Conservation (phyloP, 2,329 filamentous ascomycete genomes). For the Graphium sp. region DNA sequence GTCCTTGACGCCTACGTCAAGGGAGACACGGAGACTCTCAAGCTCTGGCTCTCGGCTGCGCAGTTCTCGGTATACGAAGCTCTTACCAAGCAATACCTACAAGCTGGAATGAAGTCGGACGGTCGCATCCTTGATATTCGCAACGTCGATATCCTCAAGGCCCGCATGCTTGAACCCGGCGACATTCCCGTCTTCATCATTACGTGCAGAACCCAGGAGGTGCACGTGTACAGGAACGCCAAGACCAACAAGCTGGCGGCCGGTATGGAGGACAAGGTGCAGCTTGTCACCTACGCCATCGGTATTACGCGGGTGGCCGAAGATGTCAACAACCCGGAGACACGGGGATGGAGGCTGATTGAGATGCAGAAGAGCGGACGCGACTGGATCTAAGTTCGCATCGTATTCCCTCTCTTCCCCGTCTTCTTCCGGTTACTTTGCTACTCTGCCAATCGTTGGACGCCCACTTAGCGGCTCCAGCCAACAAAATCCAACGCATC, state of each 20-base stretch:
- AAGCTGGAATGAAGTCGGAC: conserved; percentile 83
- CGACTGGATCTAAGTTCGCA: conserved; percentile 47
- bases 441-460: background rate
- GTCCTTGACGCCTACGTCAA: conserved; percentile 97
- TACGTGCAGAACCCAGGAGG: conserved; percentile 90
- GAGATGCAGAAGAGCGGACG: conserved; percentile 97
- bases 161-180: conserved; percentile 66
- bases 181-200: conserved; percentile 94
- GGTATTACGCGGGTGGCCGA: conserved; percentile 87
- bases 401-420: background rate
- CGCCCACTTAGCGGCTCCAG: no score
- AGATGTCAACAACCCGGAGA: conserved; percentile 94
- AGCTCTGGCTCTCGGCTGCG: conserved; percentile 88
- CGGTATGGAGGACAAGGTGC: conserved; percentile 97
- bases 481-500: no score
- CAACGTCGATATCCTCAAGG: conserved; percentile 74
- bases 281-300: conserved; percentile 95
- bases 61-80: conserved; percentile 95
- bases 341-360: conserved; percentile 89
- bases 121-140: conserved; percentile 91
- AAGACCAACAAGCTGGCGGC: conserved; percentile 83
- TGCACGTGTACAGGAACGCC: conserved; percentile 87
- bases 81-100: conserved; percentile 91
- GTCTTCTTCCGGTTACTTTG: background rate
- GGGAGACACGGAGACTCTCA: conserved; percentile 78